phyloP scores from a whole-genome alignment of 139 green algal species.

The Chlamydomonas asymmetrica region DNA sequence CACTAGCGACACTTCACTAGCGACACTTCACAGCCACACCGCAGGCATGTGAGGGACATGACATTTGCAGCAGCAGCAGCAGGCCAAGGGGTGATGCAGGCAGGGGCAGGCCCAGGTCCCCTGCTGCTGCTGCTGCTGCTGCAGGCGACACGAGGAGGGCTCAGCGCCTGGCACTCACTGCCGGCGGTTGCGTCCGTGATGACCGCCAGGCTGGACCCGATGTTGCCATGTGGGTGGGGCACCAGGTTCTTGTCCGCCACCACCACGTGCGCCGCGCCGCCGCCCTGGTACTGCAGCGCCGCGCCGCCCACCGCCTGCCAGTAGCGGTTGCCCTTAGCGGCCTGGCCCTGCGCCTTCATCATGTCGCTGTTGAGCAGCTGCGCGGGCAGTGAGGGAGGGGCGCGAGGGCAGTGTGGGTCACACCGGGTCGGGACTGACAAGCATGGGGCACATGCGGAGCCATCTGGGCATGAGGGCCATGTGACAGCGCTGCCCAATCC shows the following conservation, averaged over 20 bases:
- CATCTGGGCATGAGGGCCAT: too few relatives aligned
- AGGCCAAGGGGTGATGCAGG: too few relatives aligned
- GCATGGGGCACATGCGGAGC: background rate
- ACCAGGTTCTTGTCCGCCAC: slow-evolving; percentile 66
- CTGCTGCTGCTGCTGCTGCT: too few relatives aligned
- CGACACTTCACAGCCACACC: too few relatives aligned
- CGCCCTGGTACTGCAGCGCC: slow-evolving; percentile 27
- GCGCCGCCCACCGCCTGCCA: slow-evolving; percentile 50
- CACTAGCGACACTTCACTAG: too few relatives aligned
- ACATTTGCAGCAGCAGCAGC: too few relatives aligned
- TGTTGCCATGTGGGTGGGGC: slow-evolving; percentile 38
- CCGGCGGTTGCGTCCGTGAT: too few relatives aligned
- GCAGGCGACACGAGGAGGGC: too few relatives aligned
- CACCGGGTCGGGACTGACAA: background rate
- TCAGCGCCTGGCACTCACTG: too few relatives aligned
- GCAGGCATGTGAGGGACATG: too few relatives aligned
- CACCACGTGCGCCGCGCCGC: slow-evolving; percentile 32
- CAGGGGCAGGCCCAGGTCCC: too few relatives aligned
- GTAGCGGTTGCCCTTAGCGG: slow-evolving; percentile 36
- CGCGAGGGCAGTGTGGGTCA: background rate
- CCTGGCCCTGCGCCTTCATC: slow-evolving; percentile 20
- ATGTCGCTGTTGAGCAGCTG: slow-evolving; percentile 36
- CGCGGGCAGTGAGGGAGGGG: background rate
- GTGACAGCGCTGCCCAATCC: too few relatives aligned
- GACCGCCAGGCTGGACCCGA: slow-evolving; percentile 19